A percentile compares a stretch with the other conserved stretches of the same genome.
Conservation (phyloP, 345 rosid species). For the Populus nigra region DNA sequence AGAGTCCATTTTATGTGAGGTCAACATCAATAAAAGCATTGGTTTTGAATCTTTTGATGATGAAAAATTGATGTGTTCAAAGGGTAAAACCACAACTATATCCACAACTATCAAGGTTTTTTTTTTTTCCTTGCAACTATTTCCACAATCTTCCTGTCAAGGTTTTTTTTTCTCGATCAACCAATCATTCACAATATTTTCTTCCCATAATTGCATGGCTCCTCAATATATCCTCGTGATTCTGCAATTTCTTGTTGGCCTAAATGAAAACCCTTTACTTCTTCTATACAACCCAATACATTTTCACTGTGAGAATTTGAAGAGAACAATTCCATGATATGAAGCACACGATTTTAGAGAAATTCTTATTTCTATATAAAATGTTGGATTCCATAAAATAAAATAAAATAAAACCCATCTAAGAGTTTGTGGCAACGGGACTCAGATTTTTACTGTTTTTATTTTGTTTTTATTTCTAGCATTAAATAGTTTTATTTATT, state of each 20-base stretch:
- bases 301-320: no score
- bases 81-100: neutral
- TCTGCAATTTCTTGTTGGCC: no score
- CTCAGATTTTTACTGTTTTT: neutral
- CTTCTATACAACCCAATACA: no score
- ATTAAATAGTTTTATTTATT: neutral
- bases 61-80: neutral
- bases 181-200: neutral
- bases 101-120: neutral
- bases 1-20: neutral
- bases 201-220: no score
- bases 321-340: neutral
- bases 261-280: no score
- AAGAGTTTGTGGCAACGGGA: neutral
- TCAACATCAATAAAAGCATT: slow-evolving; percentile 2
- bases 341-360: no score
- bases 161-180: neutral
- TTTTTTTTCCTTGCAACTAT: neutral
- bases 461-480: no score
- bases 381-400: no score
- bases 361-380: no score
- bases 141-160: neutral
- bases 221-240: no score
- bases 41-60: neutral
- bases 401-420: neutral